Percentiles rank a stretch among this genome's conserved stretches.
Conservation (phyloP, 257 asterid species). For the Nicotiana tomentosiformis region DNA sequence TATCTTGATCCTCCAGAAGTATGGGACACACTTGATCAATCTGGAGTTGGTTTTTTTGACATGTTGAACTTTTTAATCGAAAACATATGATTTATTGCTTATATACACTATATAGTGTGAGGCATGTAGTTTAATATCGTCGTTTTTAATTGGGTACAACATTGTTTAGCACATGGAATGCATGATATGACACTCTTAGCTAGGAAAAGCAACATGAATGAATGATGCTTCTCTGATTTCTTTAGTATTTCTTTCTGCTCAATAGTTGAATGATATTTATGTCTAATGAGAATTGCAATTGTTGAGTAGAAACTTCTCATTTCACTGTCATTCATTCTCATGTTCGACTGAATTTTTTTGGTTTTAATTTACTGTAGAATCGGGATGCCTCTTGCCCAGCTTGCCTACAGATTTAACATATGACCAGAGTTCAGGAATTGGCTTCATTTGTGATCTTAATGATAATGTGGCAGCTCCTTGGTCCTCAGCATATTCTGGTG, state of each 20-base stretch:
- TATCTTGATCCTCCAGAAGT: background rate
- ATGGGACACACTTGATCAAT: background rate
- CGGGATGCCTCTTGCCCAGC: constrained; percentile 30
- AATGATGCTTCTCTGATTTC: background rate
- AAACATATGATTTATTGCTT: background rate
- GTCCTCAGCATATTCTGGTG: constrained; percentile 5
- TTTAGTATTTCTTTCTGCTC: background rate
- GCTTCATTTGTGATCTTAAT: constrained; percentile 27
- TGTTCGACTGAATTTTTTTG: background rate
- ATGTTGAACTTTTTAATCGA: background rate
- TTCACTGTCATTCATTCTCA: background rate
- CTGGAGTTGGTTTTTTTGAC: background rate
- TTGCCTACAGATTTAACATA: constrained; percentile 20
- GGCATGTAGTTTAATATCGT: no score
- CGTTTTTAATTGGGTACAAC: background rate
- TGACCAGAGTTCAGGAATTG: constrained; percentile 23
- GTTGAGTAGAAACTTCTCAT: background rate
- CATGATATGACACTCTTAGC: background rate
- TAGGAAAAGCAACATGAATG: background rate
- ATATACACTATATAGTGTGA: background rate
- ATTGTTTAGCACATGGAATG: background rate
- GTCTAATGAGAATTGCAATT: background rate
- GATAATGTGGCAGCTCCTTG: constrained; percentile 27
- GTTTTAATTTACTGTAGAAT: constrained; percentile 5
- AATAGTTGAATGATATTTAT: background rate